A percentile compares a stretch with the other conserved stretches of the same genome.
These are phyloP conservation scores for Chaetoceros muelleri DNA, from an alignment of 108 stramenopile species.

Conservation along the genomic window DNA sequence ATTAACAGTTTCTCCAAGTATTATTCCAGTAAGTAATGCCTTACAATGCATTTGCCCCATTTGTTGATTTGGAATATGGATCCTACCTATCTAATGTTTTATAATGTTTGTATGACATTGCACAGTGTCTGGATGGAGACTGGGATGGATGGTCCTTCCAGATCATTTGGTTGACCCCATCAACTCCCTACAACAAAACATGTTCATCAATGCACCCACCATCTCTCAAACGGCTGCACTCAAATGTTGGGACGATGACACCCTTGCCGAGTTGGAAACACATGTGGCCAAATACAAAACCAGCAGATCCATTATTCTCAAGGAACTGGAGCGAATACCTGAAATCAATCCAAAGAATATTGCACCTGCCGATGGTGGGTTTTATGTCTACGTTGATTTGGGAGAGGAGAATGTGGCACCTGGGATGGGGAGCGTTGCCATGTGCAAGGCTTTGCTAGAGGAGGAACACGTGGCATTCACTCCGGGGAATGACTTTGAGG, in stretches of 20 bases:
- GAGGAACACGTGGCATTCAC: slow-evolving; percentile 80
- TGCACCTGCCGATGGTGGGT: slow-evolving; percentile 86
- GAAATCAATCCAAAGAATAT: slow-evolving; percentile 36
- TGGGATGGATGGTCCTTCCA: slow-evolving; percentile 90
- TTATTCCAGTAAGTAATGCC: slow-evolving; percentile 62
- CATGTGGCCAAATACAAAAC: slow-evolving; percentile 67
- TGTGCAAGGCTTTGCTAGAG: slow-evolving; percentile 60
- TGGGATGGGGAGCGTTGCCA: slow-evolving; percentile 43
- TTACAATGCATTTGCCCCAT: no score
- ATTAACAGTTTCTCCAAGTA: slow-evolving; percentile 94
- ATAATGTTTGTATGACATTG: neutral
- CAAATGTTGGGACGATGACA: slow-evolving; percentile 64
- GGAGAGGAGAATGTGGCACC: slow-evolving; percentile 45
- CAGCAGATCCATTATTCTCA: slow-evolving; percentile 46
- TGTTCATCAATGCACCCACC: slow-evolving; percentile 92
- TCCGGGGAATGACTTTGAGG: slow-evolving; percentile 89
- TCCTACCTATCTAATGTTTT: neutral
- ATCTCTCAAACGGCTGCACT: slow-evolving; percentile 82
- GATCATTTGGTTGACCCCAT: slow-evolving; percentile 47
- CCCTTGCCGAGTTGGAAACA: slow-evolving; percentile 58
- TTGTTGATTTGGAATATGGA: no score
- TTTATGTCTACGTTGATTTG: slow-evolving; percentile 86
- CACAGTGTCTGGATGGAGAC: slow-evolving; percentile 86
- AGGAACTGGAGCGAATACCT: slow-evolving; percentile 26
- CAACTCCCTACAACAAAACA: slow-evolving; percentile 82